Evolutionary conservation across 495 filamentous ascomycete species (phyloP), one percentile per base, ranked within the genome.

Genomic region (Clohesyomyces aquaticus): DNA sequence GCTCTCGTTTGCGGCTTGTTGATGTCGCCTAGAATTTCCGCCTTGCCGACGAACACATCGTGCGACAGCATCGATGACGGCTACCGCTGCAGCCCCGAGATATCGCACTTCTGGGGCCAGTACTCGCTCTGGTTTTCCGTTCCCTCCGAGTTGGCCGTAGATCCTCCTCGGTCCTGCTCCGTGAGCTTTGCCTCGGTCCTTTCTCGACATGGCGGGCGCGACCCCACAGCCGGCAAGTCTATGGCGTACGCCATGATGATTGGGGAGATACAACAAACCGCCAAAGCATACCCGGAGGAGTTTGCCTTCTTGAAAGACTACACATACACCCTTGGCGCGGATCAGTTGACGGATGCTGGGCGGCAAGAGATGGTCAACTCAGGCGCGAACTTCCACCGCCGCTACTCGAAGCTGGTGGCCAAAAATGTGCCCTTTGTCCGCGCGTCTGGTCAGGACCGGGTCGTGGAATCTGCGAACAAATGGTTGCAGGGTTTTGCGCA

Each of bases 101-200:
- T 87, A 45, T 83, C 89, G 3, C 90, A 88, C 61, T 82, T 75
- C 59, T 95, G 91, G 91, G 91, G 91, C 55, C 89, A 91, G 70
- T 94, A 96, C 74, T 90, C 90, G 21, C 90, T 91, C 14, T 92
- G 83, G 73, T 95, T 88, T 77, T 80, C 83, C 0, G 84, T 92
- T 1, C 81, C 85, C 23, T 88, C 89, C 0, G 72, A 82, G 6
- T 80, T 91, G 43, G 77, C 82, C 3, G 61, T 79, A 1, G 72
- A 76, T 0, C 68, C 88, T 3, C 91, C 91, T 1, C 38, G 76
- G 2, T 76, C 76, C 25, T 96, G 91, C 77, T 73, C 82, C 47
- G 71, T 93, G 61, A 91, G 85, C 35, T 93, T 94, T 72, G 91
- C 82, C 10, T 89, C 93, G 66, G 74, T 91, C 16, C 81, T 96